phyloP scores from a whole-genome alignment of 129 eudicot genomes.

The Lactuca saligna region DNA sequence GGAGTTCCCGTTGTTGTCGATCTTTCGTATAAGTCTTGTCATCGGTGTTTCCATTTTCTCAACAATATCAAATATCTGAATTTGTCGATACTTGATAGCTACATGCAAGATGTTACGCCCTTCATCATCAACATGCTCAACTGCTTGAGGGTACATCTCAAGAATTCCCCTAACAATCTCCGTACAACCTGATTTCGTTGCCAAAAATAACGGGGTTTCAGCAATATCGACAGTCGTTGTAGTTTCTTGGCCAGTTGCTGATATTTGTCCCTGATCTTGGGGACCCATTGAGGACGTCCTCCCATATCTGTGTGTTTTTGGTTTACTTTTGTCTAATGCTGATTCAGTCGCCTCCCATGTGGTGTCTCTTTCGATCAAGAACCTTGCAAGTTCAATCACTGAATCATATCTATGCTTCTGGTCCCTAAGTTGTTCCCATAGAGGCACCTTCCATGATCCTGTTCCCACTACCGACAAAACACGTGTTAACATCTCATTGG shows the following conservation, averaged over 20 bases:
- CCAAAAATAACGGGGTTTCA: slow-evolving; percentile 29
- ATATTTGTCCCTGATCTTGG: not conserved
- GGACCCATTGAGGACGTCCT: not conserved
- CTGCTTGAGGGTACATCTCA: slow-evolving; percentile 17
- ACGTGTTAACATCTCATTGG: not conserved
- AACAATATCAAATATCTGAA: slow-evolving; percentile 21
- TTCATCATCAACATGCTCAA: slow-evolving; percentile 20
- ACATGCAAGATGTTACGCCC: slow-evolving; percentile 29
- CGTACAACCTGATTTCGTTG: slow-evolving; percentile 24
- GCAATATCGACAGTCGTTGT: not conserved
- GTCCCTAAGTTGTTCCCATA: slow-evolving; percentile 11
- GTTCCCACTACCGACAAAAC: not conserved
- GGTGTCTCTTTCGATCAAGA: slow-evolving; percentile 27
- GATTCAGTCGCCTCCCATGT: slow-evolving; percentile 29
- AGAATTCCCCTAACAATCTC: slow-evolving; percentile 37
- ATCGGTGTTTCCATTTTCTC: slow-evolving; percentile 23
- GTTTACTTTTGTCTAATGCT: slow-evolving; percentile 10
- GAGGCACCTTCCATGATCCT: slow-evolving; percentile 27
- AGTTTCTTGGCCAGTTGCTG: not conserved
- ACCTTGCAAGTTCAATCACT: slow-evolving; percentile 21
- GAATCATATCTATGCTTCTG: slow-evolving; percentile 14
- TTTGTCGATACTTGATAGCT: slow-evolving; percentile 24
- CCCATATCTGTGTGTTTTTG: slow-evolving; percentile 16
- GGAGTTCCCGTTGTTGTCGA: slow-evolving; percentile 20
- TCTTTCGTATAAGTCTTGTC: slow-evolving; percentile 22